Conservation (phyloP, 2,329 filamentous ascomycete genomes). For the Aspergillus calidoustus region DNA sequence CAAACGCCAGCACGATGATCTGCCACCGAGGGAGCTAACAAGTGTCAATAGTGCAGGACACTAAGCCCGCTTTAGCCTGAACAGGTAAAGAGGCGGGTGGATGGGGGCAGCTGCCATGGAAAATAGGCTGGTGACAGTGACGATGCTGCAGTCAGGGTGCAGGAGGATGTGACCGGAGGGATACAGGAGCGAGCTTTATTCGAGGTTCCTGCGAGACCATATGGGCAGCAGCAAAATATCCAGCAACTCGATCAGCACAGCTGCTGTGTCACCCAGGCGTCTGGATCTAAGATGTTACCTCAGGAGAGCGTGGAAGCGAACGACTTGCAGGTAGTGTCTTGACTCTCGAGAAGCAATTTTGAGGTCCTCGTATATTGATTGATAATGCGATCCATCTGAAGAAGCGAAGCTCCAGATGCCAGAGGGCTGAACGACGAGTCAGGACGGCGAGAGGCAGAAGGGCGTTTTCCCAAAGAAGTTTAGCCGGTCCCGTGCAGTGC, state of each 20-base stretch:
- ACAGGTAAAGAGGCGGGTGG: slow-evolving; percentile 17
- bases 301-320: background rate
- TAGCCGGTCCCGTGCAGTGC: slow-evolving; percentile 22
- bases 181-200: slow-evolving; percentile 10
- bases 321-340: background rate
- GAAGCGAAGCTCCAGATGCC: background rate
- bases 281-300: slow-evolving; percentile 11
- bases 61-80: slow-evolving; percentile 20
- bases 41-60: slow-evolving; percentile 30
- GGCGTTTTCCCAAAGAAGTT: slow-evolving; percentile 10
- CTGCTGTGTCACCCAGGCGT: slow-evolving; percentile 21
- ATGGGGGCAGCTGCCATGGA: slow-evolving; percentile 8
- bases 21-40: slow-evolving; percentile 25
- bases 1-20: slow-evolving; percentile 34
- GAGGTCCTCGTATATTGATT: background rate
- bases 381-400: background rate
- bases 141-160: slow-evolving; percentile 15
- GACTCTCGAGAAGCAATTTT: background rate
- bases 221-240: slow-evolving; percentile 7
- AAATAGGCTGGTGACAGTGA: slow-evolving; percentile 5
- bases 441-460: background rate
- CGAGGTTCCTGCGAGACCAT: slow-evolving; percentile 16
- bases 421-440: background rate
- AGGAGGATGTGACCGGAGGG: slow-evolving; percentile 14
- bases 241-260: slow-evolving; percentile 14